Conservation (phyloP, 768 basidiomycete genomes). For the Suillus weaverae region DNA sequence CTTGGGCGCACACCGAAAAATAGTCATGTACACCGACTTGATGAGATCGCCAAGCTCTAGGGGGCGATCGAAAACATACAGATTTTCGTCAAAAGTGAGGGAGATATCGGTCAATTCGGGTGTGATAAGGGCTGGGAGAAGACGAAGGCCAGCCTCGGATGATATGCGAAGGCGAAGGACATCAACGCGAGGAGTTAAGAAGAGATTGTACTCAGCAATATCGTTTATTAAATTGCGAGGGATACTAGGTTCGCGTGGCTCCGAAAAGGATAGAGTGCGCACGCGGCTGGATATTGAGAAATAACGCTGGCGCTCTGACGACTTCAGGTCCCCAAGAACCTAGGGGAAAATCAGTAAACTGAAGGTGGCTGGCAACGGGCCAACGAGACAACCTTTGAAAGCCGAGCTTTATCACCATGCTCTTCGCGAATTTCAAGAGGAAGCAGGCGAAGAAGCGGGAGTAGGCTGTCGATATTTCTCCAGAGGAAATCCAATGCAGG, state of each 20-base stretch:
- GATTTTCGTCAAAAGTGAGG: background rate
- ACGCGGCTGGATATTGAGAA: slow-evolving; percentile 3
- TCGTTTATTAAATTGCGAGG: background rate
- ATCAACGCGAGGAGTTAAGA: background rate
- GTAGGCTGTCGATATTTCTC: background rate
- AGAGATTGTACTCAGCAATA: background rate
- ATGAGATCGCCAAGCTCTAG: background rate
- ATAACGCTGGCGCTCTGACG: background rate
- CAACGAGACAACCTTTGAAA: background rate
- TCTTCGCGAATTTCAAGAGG: background rate
- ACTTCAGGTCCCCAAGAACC: background rate
- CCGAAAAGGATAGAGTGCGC: slow-evolving; percentile 2
- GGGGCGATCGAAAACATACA: background rate
- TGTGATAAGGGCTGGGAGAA: background rate
- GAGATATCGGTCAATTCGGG: slow-evolving; percentile 2
- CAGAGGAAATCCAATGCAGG: slow-evolving; percentile 3
- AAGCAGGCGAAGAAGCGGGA: slow-evolving; percentile 1
- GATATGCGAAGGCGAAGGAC: slow-evolving; percentile 1
- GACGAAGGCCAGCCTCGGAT: slow-evolving; percentile 1
- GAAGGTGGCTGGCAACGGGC: background rate
- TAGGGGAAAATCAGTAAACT: background rate
- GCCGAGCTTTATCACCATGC: background rate
- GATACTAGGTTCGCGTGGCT: background rate
- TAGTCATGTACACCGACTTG: background rate
- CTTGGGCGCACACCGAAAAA: background rate